Percentiles rank a stretch among this genome's conserved stretches.
Conservation (phyloP, 148 eudicot species). For the Persicaria maculosa region DNA sequence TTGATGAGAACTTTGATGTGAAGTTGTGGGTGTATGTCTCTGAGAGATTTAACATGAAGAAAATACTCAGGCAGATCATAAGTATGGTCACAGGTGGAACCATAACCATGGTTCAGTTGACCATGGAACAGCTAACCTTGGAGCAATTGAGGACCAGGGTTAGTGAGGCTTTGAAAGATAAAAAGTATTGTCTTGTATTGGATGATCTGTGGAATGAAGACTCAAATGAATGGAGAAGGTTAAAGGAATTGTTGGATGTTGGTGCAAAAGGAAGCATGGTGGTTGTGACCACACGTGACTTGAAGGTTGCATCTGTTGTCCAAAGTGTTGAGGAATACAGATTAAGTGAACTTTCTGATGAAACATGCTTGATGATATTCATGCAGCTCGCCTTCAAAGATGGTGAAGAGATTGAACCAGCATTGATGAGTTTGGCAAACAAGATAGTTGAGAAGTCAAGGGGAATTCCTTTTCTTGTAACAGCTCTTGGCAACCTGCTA, state of each 20-base stretch:
- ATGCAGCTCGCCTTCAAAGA: neutral
- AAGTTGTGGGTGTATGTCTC: slow-evolving; percentile 24
- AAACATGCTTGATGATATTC: neutral
- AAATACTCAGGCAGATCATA: neutral
- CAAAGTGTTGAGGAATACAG: neutral
- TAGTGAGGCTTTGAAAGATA: neutral
- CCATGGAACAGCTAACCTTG: neutral
- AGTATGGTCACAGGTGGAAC: neutral
- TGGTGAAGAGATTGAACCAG: neutral
- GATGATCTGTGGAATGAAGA: slow-evolving; percentile 16
- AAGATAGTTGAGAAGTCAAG: neutral
- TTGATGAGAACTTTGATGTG: neutral
- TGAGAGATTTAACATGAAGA: slow-evolving; percentile 9
- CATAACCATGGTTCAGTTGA: neutral
- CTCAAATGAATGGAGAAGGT: neutral
- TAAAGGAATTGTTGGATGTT: neutral
- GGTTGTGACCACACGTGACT: slow-evolving; percentile 1
- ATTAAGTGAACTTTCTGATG: slow-evolving; percentile 3
- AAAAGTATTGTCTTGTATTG: slow-evolving; percentile 12
- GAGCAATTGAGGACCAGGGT: neutral
- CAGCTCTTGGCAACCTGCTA: slow-evolving; percentile 1
- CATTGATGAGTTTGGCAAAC: neutral
- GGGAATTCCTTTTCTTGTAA: slow-evolving; percentile 8
- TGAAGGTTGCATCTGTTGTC: neutral
- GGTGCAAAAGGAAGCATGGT: slow-evolving; percentile 11